Base-by-base conservation (phyloP, 2,329 filamentous ascomycete genomes). In the Colletotrichum siamense region DNA sequence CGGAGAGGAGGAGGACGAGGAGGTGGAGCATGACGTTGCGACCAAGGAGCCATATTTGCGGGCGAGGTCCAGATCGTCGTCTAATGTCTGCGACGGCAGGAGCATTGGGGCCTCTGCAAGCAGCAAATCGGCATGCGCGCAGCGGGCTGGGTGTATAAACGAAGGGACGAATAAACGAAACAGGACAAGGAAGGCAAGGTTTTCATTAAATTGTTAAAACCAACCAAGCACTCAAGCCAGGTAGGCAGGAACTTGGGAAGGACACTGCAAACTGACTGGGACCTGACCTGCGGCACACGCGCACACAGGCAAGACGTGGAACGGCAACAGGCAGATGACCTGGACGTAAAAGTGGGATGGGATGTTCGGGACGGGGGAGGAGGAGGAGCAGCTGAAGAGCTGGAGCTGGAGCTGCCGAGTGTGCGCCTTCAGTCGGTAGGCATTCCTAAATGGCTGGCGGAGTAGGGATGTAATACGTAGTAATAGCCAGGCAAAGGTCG, bases 41-140 rank as follows among this genome's bases (percentile, higher is more conserved):
- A 77, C 79, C 80, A 81, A 79, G 82, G 82, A 80, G 83, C 81
- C 84, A 85, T 85, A 78, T 78, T 78, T 74, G 79, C 73, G 79
- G 69, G 71, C 57, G 67, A 71, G 57, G 64, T 65, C 59, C 55
- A 59, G 55, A 28, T 59, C n/a, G 44, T 59, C 77, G 79, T 79
- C 66, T 70, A 75, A 75, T 71, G 71, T 75, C 75, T 71, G 75
- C 62, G 63, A 68, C 72, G 39, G 62, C 75, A 75, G 34, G 71
- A 57, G 75, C 75, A 77, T 75, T 34, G 72, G 55, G 28, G 52
- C 75, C 24, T 63, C 68, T 62, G 55, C 57, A 70, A 70, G 22
- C 26, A 63, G 68, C 68, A 52, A 63, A 49, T 63, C 36, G 68
- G 68, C 57, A 63, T 52, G 26, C 57, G 36, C 36, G 59, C 59